Evolutionary conservation across 2,329 filamentous ascomycete species (phyloP), one percentile per base, ranked within the genome.

Genomic region (Cercospora beticola): DNA sequence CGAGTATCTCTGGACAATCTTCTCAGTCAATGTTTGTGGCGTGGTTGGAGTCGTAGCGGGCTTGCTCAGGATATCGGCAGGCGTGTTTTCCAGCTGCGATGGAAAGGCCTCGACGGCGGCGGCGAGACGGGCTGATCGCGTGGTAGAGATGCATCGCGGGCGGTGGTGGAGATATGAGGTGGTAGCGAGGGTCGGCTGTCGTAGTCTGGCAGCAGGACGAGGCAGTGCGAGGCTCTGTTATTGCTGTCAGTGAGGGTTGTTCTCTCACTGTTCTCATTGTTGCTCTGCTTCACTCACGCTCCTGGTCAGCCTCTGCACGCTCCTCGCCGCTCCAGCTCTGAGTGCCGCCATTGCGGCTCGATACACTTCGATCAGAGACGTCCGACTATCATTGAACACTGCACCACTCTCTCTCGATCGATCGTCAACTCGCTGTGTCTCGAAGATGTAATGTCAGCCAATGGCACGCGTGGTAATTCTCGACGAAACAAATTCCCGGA

Each of bases 21-120:
- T 97, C 79, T 97, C 94, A 2, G 92, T 95, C 62, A 97, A 81
- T 2, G 92, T 97, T 81, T 97, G 93, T 0, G 92, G 87, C 2
- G 81, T 80, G 18, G 76, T 74, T 26, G 79, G 78, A 30, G 82
- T 74, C 18, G 80, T 76, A 58, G 79, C 86, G 36, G 92, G 89
- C 23, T 72, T 73, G 49, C 90, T 88, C 72, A 96, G 88, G 70
- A 97, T 87, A 68, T 93, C 89, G 74, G 91, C 88, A 16, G 93
- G 82, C 2, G 86, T 79, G 71, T 86, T 86, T 68, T 90, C 85
- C 66, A 87, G 83, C 77, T 91, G 87, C 2, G 89, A 86, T 67
- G 88, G 87, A 75, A 92, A 92, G 68, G 85, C 86, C 77, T 88
- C 82, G 71, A 84, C 83, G 14, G 76, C 60, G 46, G 76, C 75